Percentiles rank a stretch among this genome's conserved stretches.
phyloP scores from a whole-genome alignment of 805 yeast genomes.

The Lachancea mirantina region DNA sequence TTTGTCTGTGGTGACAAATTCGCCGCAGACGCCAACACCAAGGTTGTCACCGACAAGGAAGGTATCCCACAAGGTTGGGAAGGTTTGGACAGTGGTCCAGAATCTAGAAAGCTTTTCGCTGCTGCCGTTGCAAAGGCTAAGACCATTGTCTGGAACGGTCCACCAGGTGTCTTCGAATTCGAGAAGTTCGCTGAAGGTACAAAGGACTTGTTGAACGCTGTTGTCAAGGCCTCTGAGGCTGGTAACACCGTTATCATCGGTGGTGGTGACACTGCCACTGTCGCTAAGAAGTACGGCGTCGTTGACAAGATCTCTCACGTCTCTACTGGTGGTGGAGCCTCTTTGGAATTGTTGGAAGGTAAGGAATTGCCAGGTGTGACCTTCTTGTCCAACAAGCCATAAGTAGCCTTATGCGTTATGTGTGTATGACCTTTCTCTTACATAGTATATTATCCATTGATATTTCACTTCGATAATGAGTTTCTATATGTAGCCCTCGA shows the following conservation, averaged over 20 bases:
- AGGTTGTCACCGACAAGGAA: constrained; percentile 75
- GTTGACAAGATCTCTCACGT: constrained; percentile 96
- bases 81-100: constrained; percentile 96
- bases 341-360: constrained; percentile 97
- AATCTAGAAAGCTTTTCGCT: constrained; percentile 71
- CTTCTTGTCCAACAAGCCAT: constrained; percentile 72
- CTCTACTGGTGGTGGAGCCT: constrained; percentile 99
- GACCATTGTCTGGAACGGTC: constrained; percentile 99
- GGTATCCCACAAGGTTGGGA: constrained; percentile 95
- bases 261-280: constrained; percentile 99
- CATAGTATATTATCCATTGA: constrained; percentile 6
- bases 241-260: constrained; percentile 93
- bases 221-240: constrained; percentile 73
- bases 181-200: constrained; percentile 89
- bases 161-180: constrained; percentile 99
- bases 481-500: constrained; percentile 3
- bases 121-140: constrained; percentile 84
- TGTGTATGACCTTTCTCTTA: constrained; percentile 8
- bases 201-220: constrained; percentile 80
- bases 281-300: constrained; percentile 96
- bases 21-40: constrained; percentile 81
- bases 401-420: constrained; percentile 11
- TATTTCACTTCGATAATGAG: not conserved
- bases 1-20: constrained; percentile 93
- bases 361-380: constrained; percentile 97